Base-by-base conservation (phyloP, 2,329 filamentous ascomycete genomes). In the Cladosporium sp. region DNA sequence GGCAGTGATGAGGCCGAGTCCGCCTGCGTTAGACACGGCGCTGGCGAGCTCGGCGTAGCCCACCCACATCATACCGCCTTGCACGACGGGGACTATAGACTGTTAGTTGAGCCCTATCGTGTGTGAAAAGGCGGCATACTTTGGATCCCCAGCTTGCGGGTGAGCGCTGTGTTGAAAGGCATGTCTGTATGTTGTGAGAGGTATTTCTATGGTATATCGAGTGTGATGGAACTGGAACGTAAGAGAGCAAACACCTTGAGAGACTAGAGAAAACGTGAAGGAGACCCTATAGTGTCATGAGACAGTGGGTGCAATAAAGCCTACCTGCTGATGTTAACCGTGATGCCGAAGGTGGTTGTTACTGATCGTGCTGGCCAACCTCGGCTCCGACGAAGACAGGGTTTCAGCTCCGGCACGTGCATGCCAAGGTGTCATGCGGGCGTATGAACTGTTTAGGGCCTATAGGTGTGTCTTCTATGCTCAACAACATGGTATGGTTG, bases 61-160 rank as follows among this genome's bases (percentile, higher is more conserved):
- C 63, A 92, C 85, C 82, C 89, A 88, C 84, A 90, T 87, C 89
- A 94, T 93, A 69, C 90, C 90, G 72, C 90, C 90, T 74, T 94
- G 90, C 60, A 94, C 88, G 62, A 94, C 80, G 67, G 90, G 90
- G 64, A 93, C 88, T 89, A 67, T 57, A 47, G 49, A 55, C 12
- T 49, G 49, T 58, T 45, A 36, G 19, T n/a, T 30, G n/a, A 22
- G 2, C 30, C 30, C 8, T 34, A 2, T 34, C 4, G 11, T 34
- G 8, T 2, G 8, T 12, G 30, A 12, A 3, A 12, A 12, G 30
- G 9, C 40, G 14, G 28, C 73, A 38, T 64, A 75, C 77, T 74
- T 64, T 73, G 75, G 67, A 84, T 84, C 63, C 84, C 84, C 64
- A 87, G 77, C 64, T 80, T 80, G 65, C 83, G 78, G 45, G 84